Percentiles rank a stretch among this genome's conserved stretches.
phyloP scores from a whole-genome alignment of 2,329 filamentous ascomycete species.

The Zalaria sp. region DNA sequence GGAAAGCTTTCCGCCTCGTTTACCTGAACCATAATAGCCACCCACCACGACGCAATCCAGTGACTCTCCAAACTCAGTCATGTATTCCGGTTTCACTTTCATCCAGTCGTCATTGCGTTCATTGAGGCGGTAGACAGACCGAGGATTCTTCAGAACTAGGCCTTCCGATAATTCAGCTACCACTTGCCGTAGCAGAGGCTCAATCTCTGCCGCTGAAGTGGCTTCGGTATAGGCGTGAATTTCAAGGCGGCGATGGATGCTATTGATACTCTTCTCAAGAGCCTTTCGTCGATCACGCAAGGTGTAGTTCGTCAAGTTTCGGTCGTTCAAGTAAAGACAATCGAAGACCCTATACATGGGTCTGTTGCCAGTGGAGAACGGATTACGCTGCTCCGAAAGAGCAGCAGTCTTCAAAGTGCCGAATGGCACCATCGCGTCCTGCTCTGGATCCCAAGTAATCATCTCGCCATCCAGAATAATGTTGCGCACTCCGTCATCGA shows the following conservation, averaged over 20 bases:
- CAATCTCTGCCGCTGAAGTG: slow-evolving; percentile 56
- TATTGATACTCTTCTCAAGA: slow-evolving; percentile 54
- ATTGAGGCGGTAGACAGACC: slow-evolving; percentile 73
- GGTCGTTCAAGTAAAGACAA: slow-evolving; percentile 75
- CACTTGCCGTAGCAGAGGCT: slow-evolving; percentile 64
- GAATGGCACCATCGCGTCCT: slow-evolving; percentile 76
- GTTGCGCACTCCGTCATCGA: slow-evolving; percentile 63
- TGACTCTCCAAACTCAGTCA: slow-evolving; percentile 88
- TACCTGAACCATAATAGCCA: slow-evolving; percentile 82
- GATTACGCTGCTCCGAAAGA: slow-evolving; percentile 62
- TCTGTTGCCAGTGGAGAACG: slow-evolving; percentile 49
- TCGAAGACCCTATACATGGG: slow-evolving; percentile 83
- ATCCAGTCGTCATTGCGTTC: slow-evolving; percentile 93
- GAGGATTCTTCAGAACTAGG: slow-evolving; percentile 83
- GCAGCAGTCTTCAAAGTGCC: slow-evolving; percentile 89
- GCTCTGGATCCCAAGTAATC: slow-evolving; percentile 89
- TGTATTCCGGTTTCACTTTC: slow-evolving; percentile 98
- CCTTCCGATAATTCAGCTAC: slow-evolving; percentile 82
- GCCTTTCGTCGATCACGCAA: slow-evolving; percentile 67
- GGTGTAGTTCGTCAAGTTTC: slow-evolving; percentile 65
- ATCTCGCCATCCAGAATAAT: slow-evolving; percentile 95
- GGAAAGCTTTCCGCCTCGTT: slow-evolving; percentile 66
- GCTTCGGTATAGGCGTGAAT: slow-evolving; percentile 61
- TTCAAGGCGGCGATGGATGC: slow-evolving; percentile 65
- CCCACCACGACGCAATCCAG: slow-evolving; percentile 83